Evolutionary conservation across 352 stramenopile species (phyloP), one percentile per base, ranked within the genome.

Genomic region (Blastocystis sp.): DNA sequence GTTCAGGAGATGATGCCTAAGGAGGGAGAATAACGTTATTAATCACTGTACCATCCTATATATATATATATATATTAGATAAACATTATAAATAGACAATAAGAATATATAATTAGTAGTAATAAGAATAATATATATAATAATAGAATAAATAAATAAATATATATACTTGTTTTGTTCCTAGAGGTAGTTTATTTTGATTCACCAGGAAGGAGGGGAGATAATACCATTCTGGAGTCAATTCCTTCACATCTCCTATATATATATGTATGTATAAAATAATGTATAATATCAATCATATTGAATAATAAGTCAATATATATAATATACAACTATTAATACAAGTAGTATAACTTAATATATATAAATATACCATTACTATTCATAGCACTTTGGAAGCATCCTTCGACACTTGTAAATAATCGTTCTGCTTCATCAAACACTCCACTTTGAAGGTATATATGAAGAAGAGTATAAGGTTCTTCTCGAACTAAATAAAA

Each of bases 351-450:
- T 4, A 37, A 54, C 9, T 34, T 54, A 39, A n/a, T n/a, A n/a
- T n/a, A n/a, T n/a, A n/a, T n/a, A n/a, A n/a, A n/a, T n/a, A n/a
- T n/a, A n/a, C n/a, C 30, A 11, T 42, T 21, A 37, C 91, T 95
- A 68, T 85, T 95, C 83, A 95, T 21, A 1, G 18, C 32, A 24
- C 46, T 94, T 21, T 92, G 80, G 81, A 84, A 97, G 10, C 84
- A 84, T 32, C 78, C 73, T 18, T 76, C 69, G 41, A 97, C 74
- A 46, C 82, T 93, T 27, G 75, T 80, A 54, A 97, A 96, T 9
- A 95, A 70, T 2, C 89, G 79, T 68, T 96, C 88, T 0, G 86
- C 82, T 10, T 94, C 82, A 72, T 97, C 89, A 67, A 95, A 96
- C 55, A 91, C 82, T 10, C 86, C 88, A 34, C 79, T 77, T 72